Conservation (phyloP, 225 moss, liverwort and hornwort genomes). For the Asterella californica region DNA sequence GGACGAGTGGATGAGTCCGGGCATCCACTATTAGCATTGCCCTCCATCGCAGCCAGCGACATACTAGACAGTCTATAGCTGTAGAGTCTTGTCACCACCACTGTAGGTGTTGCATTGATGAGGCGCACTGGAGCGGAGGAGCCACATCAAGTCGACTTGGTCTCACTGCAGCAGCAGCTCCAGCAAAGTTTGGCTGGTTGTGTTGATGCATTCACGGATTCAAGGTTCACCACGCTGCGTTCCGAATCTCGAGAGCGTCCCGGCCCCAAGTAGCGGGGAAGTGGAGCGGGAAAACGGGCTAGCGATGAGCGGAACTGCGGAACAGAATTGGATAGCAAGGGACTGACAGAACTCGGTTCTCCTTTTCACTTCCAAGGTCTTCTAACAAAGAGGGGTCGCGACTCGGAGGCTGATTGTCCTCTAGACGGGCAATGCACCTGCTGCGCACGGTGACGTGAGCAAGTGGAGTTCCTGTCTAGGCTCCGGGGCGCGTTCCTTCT, state of each 20-base stretch:
- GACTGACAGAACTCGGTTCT: neutral
- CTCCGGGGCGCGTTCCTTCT: neutral
- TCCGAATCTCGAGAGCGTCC: neutral
- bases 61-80: slow-evolving; percentile 3
- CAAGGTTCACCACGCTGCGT: neutral
- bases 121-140: neutral
- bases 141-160: neutral
- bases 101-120: slow-evolving; percentile 10
- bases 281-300: neutral
- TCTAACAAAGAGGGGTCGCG: neutral
- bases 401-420: neutral
- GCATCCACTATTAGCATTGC: neutral
- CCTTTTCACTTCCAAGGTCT: neutral
- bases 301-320: neutral
- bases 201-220: neutral
- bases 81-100: slow-evolving; percentile 1
- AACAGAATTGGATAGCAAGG: neutral
- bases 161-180: neutral
- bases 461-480: neutral
- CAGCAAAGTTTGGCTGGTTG: neutral
- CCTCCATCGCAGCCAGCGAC: neutral
- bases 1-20: neutral
- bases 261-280: neutral
- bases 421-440: slow-evolving; percentile 11
- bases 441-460: neutral